phyloP scores from a whole-genome alignment of 2,329 filamentous ascomycete species.

The Cytospora piceicola region DNA sequence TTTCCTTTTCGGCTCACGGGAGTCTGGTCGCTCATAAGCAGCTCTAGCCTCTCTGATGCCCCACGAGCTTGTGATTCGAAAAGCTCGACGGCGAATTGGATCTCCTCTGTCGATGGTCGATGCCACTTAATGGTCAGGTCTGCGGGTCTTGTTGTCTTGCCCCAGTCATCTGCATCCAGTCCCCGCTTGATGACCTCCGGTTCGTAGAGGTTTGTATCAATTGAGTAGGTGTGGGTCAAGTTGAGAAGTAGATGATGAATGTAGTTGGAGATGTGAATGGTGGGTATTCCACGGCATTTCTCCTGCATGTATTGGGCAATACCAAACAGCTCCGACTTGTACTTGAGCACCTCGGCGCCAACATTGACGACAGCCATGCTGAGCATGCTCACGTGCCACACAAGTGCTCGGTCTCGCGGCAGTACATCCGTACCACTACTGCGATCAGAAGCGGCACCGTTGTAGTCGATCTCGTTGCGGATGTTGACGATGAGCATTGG shows the following conservation, averaged over 20 bases:
- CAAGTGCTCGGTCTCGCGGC: constrained; percentile 86
- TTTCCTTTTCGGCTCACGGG: constrained; percentile 89
- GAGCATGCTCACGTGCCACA: constrained; percentile 93
- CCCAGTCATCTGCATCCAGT: constrained; percentile 81
- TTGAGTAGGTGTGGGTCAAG: constrained; percentile 89
- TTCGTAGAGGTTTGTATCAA: constrained; percentile 88
- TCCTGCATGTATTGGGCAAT: constrained; percentile 97
- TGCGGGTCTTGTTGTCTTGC: constrained; percentile 71
- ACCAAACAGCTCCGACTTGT: constrained; percentile 85
- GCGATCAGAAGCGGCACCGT: constrained; percentile 90
- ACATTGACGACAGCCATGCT: constrained; percentile 99
- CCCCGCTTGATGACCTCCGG: constrained; percentile 72
- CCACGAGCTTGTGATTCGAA: constrained; percentile 83
- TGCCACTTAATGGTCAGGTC: constrained; percentile 86
- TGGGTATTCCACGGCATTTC: constrained; percentile 89
- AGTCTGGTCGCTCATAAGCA: constrained; percentile 80
- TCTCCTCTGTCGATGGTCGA: constrained; percentile 75
- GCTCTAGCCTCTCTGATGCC: constrained; percentile 73
- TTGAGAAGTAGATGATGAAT: constrained; percentile 96
- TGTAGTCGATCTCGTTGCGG: constrained; percentile 94
- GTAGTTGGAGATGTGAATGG: constrained; percentile 95
- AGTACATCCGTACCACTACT: constrained; percentile 93
- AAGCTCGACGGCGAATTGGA: constrained; percentile 85
- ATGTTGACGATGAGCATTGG: constrained; percentile 91
- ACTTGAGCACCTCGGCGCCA: constrained; percentile 83